These are phyloP conservation scores for Pulveroboletus sp. DNA, from an alignment of 768 basidiomycete species.

Conservation along the genomic window DNA sequence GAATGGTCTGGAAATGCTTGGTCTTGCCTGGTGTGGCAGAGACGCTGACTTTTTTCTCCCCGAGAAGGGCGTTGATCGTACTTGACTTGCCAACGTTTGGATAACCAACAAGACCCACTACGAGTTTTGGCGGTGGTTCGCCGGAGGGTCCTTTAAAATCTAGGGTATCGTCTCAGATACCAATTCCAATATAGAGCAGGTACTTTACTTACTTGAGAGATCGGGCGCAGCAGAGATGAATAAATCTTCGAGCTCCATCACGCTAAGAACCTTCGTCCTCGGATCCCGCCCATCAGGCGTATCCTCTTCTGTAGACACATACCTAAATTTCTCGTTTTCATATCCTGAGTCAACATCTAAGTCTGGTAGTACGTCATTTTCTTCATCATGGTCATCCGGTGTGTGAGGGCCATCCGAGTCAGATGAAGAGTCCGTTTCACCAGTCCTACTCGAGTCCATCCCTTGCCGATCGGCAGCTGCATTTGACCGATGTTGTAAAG, in stretches of 20 bases:
- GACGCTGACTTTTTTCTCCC: conserved; percentile 96
- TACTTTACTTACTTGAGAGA: conserved; percentile 48
- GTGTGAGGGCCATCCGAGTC: conserved; percentile 29
- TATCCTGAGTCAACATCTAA: conserved; percentile 29
- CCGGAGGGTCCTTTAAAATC: conserved; percentile 57
- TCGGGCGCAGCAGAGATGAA: conserved; percentile 71
- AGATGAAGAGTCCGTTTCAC: conserved; percentile 27
- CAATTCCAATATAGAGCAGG: background rate
- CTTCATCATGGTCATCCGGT: conserved; percentile 28
- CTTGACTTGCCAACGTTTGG: conserved; percentile 99
- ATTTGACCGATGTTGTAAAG: conserved; percentile 2
- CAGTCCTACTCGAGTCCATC: background rate
- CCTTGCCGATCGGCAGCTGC: background rate
- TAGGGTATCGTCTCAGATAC: conserved; percentile 27
- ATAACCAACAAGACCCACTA: conserved; percentile 92
- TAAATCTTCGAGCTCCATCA: conserved; percentile 81
- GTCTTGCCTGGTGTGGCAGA: conserved; percentile 98
- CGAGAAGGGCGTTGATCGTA: conserved; percentile 93
- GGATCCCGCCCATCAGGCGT: conserved; percentile 49
- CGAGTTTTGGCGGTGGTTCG: conserved; percentile 57
- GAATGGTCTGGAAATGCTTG: conserved; percentile 98
- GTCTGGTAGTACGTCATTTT: conserved; percentile 22
- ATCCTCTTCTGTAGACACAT: conserved; percentile 54
- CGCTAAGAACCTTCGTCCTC: conserved; percentile 74
- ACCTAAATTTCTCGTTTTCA: conserved; percentile 38